phyloP scores from a whole-genome alignment of 2,329 filamentous ascomycete genomes.

The Penicillium oxalicum region DNA sequence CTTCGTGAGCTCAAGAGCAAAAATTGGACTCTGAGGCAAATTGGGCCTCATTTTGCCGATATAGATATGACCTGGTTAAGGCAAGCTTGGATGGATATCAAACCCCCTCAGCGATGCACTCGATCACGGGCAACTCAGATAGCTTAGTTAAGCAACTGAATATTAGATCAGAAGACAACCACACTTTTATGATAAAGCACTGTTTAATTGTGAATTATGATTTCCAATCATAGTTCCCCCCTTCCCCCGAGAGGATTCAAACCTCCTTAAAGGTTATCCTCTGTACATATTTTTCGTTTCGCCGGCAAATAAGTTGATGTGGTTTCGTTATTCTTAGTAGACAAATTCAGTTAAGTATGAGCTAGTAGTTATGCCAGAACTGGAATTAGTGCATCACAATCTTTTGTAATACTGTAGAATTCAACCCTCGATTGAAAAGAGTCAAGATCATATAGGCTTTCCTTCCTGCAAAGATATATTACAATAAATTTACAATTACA shows the following conservation, averaged over 20 bases:
- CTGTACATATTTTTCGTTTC: not conserved
- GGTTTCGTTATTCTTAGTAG: not conserved
- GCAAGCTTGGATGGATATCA: slow-evolving; percentile 9
- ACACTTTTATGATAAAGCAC: not conserved
- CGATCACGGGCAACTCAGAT: slow-evolving; percentile 6
- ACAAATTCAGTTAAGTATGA: not conserved
- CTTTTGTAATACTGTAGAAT: not conserved
- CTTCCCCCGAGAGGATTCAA: not conserved
- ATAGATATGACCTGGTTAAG: slow-evolving; percentile 7
- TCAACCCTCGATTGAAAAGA: not conserved
- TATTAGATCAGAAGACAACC: not conserved
- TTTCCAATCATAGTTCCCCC: not conserved
- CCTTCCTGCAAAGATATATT: not conserved
- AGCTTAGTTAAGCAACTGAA: not conserved
- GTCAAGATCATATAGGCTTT: not conserved
- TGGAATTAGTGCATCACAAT: not conserved
- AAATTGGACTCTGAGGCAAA: slow-evolving; percentile 9
- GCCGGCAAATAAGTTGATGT: not conserved
- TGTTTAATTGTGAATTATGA: not conserved
- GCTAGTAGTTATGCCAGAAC: not conserved
- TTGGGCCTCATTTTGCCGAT: slow-evolving; percentile 7
- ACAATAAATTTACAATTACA: not conserved
- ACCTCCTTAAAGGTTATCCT: not conserved
- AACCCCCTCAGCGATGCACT: slow-evolving; percentile 8
- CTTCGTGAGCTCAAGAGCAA: slow-evolving; percentile 8